Base-by-base conservation (phyloP, 352 stramenopile genomes). In the Globisporangium perplexum region DNA sequence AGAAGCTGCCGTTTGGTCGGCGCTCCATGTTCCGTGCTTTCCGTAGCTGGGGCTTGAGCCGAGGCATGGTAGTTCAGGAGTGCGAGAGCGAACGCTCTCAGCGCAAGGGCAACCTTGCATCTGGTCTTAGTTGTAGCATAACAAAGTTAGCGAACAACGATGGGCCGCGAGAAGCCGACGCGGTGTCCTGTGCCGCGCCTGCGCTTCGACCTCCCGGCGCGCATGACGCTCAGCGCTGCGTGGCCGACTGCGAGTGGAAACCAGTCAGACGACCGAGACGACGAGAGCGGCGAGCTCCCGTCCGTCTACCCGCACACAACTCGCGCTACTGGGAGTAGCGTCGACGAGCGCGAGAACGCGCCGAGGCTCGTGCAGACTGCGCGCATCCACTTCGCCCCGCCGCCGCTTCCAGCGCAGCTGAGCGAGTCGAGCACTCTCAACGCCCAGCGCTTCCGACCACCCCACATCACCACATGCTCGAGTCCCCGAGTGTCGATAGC, bases 321-420 rank as follows among this genome's bases (percentile, higher is more conserved):
- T 18, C 39, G 47, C 14, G 47, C 31, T 3, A 14, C 8, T 23
- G 14, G 7, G 2, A 31, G 30, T 6, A 3, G 8, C 39, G 7
- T 26, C 18, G 20, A 18, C 33, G 39, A 6, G 15, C 42, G 47
- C 33, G 7, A 38, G 22, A 26, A 7, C 2, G 43, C 3, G 22
- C 7, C 36, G n/a, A 11, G 17, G 4, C 10, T 22, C 6, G 39
- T 38, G 12, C 62, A 65, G 38, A 65, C 65, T 12, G 33, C 62
- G 22, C 53, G 55, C 22, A 71, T 74, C 48, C 57, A 60, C 1
- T 73, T 66, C 26, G 63, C 69, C 14, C 69, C 70, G 4, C 54
- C 51, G 23, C 45, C 15, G 8, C 44, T 30, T 26, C 35, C 24
- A 12, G 8, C 33, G 3, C 8, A 11, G 8, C 30, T 8, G 10